phyloP scores from a whole-genome alignment of 768 basidiomycete genomes.

The Naganishia antarctica region DNA sequence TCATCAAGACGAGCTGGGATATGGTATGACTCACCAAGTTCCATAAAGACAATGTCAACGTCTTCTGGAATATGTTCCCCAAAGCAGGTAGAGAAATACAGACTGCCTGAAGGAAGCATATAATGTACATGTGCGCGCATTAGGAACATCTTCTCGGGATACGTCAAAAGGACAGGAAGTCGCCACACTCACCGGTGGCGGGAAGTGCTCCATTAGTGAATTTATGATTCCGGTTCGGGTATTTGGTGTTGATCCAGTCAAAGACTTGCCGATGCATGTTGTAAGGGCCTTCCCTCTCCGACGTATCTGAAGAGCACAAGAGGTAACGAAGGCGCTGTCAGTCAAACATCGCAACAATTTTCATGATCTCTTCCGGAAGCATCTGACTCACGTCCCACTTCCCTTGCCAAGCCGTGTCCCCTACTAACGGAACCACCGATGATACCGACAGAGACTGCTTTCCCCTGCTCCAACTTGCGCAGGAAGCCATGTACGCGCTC shows the following conservation, averaged over 20 bases:
- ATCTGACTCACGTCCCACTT: neutral
- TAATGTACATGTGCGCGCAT: too few relatives aligned
- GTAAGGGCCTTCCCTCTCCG: neutral
- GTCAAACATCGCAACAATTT: too few relatives aligned
- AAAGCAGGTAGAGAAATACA: conserved; percentile 44
- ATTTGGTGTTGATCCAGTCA: conserved; percentile 11
- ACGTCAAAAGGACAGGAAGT: neutral
- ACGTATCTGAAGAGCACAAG: neutral
- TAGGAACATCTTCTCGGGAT: too few relatives aligned
- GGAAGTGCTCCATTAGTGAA: conserved; percentile 42
- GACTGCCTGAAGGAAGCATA: conserved; percentile 10
- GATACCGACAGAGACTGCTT: conserved; percentile 1
- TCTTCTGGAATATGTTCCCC: conserved; percentile 44
- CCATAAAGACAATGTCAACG: conserved; percentile 44
- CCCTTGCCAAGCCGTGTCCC: conserved; percentile 1
- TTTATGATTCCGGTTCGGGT: conserved; percentile 28
- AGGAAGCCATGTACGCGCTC: neutral
- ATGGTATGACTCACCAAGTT: conserved; percentile 39
- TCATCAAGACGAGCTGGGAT: too few relatives aligned
- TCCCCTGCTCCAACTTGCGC: neutral
- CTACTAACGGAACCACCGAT: conserved; percentile 13
- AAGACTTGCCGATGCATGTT: conserved; percentile 19
- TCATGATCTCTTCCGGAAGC: too few relatives aligned
- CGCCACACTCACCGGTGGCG: conserved; percentile 29
- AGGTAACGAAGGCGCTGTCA: too few relatives aligned